Evolutionary conservation across 129 eudicot species (phyloP).

Genomic region (Sambucus nigra): DNA sequence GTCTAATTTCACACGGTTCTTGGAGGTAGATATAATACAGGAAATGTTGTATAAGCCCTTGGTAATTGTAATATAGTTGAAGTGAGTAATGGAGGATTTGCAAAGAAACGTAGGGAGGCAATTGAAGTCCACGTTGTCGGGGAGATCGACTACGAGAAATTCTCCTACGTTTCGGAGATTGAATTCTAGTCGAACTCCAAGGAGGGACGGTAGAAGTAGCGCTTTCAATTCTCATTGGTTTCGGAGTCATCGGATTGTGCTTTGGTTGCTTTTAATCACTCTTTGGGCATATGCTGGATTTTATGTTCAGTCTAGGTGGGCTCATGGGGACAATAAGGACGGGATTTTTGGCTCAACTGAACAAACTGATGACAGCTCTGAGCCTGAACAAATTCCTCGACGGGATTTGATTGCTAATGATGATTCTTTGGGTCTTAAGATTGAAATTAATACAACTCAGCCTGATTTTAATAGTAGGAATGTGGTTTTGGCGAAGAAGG

Average conservation of each 20-base stretch:
- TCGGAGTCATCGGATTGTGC: conserved; percentile 60
- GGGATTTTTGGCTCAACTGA: conserved; percentile 48
- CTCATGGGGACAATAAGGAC: conserved; percentile 85
- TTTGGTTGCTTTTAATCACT: conserved; percentile 93
- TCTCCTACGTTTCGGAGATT: conserved; percentile 77
- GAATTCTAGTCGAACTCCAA: conserved; percentile 62
- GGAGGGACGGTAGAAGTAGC: conserved; percentile 47
- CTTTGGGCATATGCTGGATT: conserved; percentile 96
- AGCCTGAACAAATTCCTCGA: conserved; percentile 21
- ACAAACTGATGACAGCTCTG: conserved; percentile 17
- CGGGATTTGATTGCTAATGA: conserved; percentile 43
- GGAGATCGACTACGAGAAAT: conserved; percentile 62
- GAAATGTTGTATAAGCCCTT: conserved; percentile 16
- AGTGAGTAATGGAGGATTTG: conserved; percentile 48
- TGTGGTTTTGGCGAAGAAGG: conserved; percentile 29
- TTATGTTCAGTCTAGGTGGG: conserved; percentile 89
- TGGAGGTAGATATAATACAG: neutral
- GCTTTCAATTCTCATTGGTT: conserved; percentile 42
- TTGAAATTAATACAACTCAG: conserved; percentile 18
- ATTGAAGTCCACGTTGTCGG: conserved; percentile 65
- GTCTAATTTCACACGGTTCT: conserved; percentile 4
- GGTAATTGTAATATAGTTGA: conserved; percentile 12
- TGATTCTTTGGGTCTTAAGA: conserved; percentile 13
- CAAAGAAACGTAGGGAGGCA: conserved; percentile 41
- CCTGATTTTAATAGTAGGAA: conserved; percentile 21